phyloP scores from a whole-genome alignment of 768 basidiomycete species.

The Gloeopeniophorella convolvens region DNA sequence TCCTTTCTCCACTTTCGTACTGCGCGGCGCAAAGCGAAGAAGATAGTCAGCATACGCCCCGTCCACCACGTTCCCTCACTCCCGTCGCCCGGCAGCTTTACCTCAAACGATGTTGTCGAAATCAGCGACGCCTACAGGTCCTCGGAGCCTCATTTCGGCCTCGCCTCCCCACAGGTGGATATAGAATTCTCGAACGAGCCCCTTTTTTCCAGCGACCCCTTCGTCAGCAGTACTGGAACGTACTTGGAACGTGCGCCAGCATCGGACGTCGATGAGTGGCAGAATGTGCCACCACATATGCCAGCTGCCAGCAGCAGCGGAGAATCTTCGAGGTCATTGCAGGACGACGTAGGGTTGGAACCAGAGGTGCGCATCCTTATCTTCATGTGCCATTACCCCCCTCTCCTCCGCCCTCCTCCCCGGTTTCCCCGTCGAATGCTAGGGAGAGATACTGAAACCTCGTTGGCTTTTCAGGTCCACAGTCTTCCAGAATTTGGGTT shows the following conservation, averaged over 20 bases:
- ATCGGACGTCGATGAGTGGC: background rate
- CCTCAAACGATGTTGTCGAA: slow-evolving; percentile 11
- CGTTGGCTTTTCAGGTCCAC: too few species aligned
- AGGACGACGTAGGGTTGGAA: background rate
- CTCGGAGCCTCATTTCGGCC: background rate
- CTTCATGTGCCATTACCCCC: too few species aligned
- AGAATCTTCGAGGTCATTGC: background rate
- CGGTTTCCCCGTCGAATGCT: too few species aligned
- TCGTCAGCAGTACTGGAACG: background rate
- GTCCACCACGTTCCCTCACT: background rate
- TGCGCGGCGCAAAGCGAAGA: slow-evolving; percentile 20
- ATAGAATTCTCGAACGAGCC: slow-evolving; percentile 11
- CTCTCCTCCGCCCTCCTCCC: too few species aligned
- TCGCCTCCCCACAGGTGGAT: slow-evolving; percentile 3
- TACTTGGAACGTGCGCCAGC: too few species aligned
- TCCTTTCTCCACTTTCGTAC: slow-evolving; percentile 17
- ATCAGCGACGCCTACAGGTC: slow-evolving; percentile 9
- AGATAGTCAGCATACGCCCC: background rate
- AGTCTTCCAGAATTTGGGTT: too few species aligned
- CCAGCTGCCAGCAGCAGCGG: background rate
- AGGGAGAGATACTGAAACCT: too few species aligned
- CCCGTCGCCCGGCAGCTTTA: background rate
- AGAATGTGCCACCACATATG: background rate
- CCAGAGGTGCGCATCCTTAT: too few species aligned
- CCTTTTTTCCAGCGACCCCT: slow-evolving; percentile 5